These are phyloP conservation scores for Cynanchum wilfordii DNA, from an alignment of 257 asterid species.

Conservation along the genomic window DNA sequence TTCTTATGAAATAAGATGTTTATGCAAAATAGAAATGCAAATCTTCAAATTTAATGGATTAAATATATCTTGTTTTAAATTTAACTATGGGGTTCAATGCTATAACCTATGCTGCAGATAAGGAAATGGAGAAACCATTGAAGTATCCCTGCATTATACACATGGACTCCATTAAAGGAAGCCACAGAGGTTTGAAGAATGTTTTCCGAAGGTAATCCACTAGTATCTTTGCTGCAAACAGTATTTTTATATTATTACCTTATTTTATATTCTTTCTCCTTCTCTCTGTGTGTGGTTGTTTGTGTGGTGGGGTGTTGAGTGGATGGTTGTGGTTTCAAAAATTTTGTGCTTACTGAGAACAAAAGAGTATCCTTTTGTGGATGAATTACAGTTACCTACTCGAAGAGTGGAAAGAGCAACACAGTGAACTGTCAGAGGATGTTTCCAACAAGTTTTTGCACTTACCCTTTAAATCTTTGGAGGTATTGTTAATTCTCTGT, in stretches of 20 bases:
- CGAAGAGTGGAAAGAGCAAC: conserved; percentile 80
- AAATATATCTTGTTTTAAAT: background rate
- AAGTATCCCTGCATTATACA: conserved; percentile 73
- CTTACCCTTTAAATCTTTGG: conserved; percentile 42
- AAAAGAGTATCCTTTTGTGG: background rate
- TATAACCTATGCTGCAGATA: conserved; percentile 41
- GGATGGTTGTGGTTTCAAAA: background rate
- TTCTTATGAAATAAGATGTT: background rate
- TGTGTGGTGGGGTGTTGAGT: background rate
- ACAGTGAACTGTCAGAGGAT: conserved; percentile 32
- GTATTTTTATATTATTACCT: background rate
- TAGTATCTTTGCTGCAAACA: background rate
- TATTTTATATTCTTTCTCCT: background rate
- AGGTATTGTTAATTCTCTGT: conserved; percentile 41
- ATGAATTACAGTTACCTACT: conserved; percentile 60
- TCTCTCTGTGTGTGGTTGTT: background rate
- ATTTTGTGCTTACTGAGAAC: background rate
- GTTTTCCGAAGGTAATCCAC: conserved; percentile 55
- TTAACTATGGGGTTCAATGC: conserved; percentile 18
- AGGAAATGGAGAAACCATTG: conserved; percentile 32
- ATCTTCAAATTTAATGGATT: background rate
- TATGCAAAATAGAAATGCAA: background rate
- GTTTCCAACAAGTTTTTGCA: conserved; percentile 39
- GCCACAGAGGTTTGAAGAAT: conserved; percentile 60
- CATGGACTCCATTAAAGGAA: conserved; percentile 83